A percentile compares a stretch with the other conserved stretches of the same genome.
Conservation (phyloP, 2,329 filamentous ascomycete species). For the Xylariales sp. region DNA sequence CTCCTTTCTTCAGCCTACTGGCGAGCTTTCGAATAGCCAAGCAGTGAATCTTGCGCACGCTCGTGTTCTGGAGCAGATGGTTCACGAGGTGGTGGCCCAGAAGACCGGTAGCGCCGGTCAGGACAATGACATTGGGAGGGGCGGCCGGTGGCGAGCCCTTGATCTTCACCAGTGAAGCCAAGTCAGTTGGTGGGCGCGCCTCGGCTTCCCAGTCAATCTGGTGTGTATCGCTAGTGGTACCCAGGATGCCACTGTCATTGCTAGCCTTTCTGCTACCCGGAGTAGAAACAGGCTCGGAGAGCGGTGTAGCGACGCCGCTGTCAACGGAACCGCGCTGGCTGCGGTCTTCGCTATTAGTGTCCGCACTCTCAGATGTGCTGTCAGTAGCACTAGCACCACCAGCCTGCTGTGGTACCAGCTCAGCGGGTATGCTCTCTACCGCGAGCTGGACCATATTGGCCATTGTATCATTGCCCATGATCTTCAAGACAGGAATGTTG, state of each 20-base stretch:
- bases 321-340: neutral
- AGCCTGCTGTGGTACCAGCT: conserved; percentile 2
- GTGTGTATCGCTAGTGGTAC: neutral
- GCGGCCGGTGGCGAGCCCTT: too few species aligned
- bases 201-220: conserved; percentile 3
- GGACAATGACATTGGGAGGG: too few species aligned
- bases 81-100: too few species aligned
- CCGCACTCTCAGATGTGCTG: neutral
- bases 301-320: neutral
- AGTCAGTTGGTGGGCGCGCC: neutral
- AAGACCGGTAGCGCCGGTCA: too few species aligned
- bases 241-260: neutral
- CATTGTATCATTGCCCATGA: conserved; percentile 10
- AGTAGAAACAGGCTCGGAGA: too few species aligned
- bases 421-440: neutral
- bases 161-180: too few species aligned
- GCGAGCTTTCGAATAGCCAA: too few species aligned
- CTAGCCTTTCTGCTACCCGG: too few species aligned
- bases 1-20: too few species aligned
- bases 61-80: too few species aligned
- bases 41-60: too few species aligned
- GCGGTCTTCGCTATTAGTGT: neutral
- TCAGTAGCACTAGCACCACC: neutral
- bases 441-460: neutral
- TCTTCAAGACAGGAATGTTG: conserved; percentile 7